A percentile compares a stretch with the other conserved stretches of the same genome.
Evolutionary conservation across 1,139 yeast species (phyloP).

Genomic region (Zhuliangozyma parablackwelliae): DNA sequence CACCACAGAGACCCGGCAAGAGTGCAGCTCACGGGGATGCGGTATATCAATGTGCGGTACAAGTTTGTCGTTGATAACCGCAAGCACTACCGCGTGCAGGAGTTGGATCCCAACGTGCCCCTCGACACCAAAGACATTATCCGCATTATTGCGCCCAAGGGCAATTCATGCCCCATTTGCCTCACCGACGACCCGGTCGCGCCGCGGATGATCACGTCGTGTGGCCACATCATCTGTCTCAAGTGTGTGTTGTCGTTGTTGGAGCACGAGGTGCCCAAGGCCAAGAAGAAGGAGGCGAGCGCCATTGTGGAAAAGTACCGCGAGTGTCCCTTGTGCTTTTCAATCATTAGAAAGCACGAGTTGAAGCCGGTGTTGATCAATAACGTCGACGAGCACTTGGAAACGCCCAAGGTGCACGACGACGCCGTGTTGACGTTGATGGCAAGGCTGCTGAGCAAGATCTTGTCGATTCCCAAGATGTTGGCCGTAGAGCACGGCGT

Average conservation of each 20-base stretch:
- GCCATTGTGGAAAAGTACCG: conserved; percentile 50
- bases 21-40: conserved; percentile 57
- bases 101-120: conserved; percentile 70
- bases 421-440: conserved; percentile 65
- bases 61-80: conserved; percentile 71
- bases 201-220: conserved; percentile 83
- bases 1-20: conserved; percentile 9
- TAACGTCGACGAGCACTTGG: conserved; percentile 52
- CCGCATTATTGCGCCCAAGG: conserved; percentile 69
- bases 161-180: conserved; percentile 89
- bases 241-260: conserved; percentile 74
- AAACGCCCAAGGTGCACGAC: conserved; percentile 57
- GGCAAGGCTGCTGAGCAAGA: conserved; percentile 59
- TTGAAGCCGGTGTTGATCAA: conserved; percentile 68
- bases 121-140: conserved; percentile 59
- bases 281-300: conserved; percentile 30
- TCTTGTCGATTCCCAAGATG: conserved; percentile 60
- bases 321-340: conserved; percentile 85
- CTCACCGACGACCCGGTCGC: conserved; percentile 79
- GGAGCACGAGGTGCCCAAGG: conserved; percentile 49
- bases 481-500: conserved; percentile 24
- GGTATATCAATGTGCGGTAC: conserved; percentile 80
- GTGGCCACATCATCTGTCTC: conserved; percentile 90
- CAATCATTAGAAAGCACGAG: conserved; percentile 54
- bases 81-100: conserved; percentile 52